Evolutionary conservation across 768 basidiomycete genomes (phyloP).

Genomic region (Lactifluus echinatus): DNA sequence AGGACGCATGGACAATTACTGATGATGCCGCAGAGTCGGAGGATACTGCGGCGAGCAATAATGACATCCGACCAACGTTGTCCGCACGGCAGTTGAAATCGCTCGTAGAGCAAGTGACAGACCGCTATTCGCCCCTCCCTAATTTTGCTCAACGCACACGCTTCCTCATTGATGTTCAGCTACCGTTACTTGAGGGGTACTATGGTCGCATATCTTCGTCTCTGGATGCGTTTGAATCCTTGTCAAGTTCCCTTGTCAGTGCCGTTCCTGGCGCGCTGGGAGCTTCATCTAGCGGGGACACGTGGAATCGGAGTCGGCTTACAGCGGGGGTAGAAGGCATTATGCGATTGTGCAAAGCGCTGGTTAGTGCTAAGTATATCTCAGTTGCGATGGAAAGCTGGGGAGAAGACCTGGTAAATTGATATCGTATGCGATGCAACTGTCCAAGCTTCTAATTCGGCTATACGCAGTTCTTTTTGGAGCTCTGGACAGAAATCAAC

Average conservation of each 20-base stretch:
- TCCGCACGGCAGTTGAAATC: conserved; percentile 79
- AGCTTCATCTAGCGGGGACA: conserved; percentile 34
- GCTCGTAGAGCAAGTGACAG: conserved; percentile 87
- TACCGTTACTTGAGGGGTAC: conserved; percentile 77
- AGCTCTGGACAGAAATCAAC: conserved; percentile 78
- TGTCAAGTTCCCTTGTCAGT: conserved; percentile 80
- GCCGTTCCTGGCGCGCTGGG: conserved; percentile 88
- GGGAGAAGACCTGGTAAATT: conserved; percentile 82
- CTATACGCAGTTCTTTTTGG: conserved; percentile 72
- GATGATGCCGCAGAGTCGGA: conserved; percentile 47
- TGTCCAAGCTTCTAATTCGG: neutral
- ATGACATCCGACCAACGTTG: conserved; percentile 59
- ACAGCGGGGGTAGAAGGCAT: conserved; percentile 82
- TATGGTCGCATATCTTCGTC: conserved; percentile 70
- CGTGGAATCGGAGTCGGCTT: conserved; percentile 40
- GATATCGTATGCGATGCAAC: neutral
- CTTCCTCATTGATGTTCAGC: conserved; percentile 78
- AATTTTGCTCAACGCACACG: conserved; percentile 64
- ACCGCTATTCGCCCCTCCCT: conserved; percentile 88
- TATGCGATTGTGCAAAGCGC: conserved; percentile 76
- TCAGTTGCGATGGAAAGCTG: conserved; percentile 62
- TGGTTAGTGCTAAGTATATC: conserved; percentile 73
- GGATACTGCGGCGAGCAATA: neutral
- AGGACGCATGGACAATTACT: conserved; percentile 80
- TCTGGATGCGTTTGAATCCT: conserved; percentile 87